phyloP scores from a whole-genome alignment of 257 asterid genomes.

The Fraxinus excelsior region DNA sequence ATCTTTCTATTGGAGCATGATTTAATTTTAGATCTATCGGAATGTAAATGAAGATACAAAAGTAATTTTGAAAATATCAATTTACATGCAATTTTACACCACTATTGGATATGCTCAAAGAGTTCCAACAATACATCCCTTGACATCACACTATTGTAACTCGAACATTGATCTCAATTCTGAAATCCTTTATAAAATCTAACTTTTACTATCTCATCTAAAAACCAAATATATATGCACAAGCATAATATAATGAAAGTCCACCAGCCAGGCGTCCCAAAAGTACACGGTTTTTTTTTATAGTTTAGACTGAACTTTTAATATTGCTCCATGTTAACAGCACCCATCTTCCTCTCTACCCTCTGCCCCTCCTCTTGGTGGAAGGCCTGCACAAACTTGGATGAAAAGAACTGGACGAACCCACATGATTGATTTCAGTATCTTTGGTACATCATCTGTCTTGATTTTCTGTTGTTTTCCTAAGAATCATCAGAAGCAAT shows the following conservation, averaged over 20 bases:
- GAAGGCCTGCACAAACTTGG: slow-evolving; percentile 52
- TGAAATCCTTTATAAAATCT: not conserved
- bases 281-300: slow-evolving; percentile 76
- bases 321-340: slow-evolving; percentile 78
- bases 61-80: too few relatives aligned
- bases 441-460: slow-evolving; percentile 37
- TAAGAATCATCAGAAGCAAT: slow-evolving; percentile 45
- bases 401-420: slow-evolving; percentile 32
- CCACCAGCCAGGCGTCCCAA: slow-evolving; percentile 77
- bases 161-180: not conserved
- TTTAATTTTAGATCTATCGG: too few relatives aligned
- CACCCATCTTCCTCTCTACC: slow-evolving; percentile 44
- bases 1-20: too few relatives aligned
- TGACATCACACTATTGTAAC: not conserved
- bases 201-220: not conserved
- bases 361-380: slow-evolving; percentile 26
- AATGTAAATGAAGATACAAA: too few relatives aligned
- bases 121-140: not conserved
- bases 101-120: too few relatives aligned
- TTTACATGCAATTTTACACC: too few relatives aligned
- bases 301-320: slow-evolving; percentile 58
- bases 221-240: not conserved
- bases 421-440: slow-evolving; percentile 55
- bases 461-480: slow-evolving; percentile 18
- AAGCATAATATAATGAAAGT: slow-evolving; percentile 43